Evolutionary conservation across 257 asterid genomes (phyloP).

Genomic region (Handroanthus guayacan): DNA sequence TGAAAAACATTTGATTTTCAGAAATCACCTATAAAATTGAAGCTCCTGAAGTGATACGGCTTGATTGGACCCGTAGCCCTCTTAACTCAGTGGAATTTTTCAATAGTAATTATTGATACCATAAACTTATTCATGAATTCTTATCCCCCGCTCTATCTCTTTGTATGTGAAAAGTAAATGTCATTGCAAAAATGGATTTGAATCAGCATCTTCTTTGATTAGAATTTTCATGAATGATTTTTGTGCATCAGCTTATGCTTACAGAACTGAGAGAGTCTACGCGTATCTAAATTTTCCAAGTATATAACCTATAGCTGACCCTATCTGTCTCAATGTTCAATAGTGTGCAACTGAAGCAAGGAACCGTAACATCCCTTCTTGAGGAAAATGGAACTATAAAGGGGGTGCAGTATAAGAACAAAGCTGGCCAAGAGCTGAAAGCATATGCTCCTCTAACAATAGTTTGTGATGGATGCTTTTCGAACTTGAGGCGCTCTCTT

Average conservation of each 20-base stretch:
- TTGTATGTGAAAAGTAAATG: background rate
- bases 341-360: conserved; percentile 59
- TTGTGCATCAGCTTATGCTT: background rate
- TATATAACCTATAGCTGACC: background rate
- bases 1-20: too few relatives aligned
- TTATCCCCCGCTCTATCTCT: too few relatives aligned
- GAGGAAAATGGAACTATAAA: conserved; percentile 56
- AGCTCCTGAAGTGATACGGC: too few relatives aligned
- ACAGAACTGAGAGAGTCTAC: background rate
- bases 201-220: background rate
- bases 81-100: background rate
- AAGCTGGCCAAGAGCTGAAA: conserved; percentile 45
- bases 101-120: too few relatives aligned
- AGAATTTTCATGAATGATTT: background rate
- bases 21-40: too few relatives aligned
- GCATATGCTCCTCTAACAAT: conserved; percentile 44
- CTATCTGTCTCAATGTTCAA: conserved; percentile 6
- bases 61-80: too few relatives aligned
- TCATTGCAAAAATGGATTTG: background rate
- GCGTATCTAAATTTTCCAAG: background rate
- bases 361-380: conserved; percentile 62
- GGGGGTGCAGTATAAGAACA: conserved; percentile 57
- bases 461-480: conserved; percentile 56
- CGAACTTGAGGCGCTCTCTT: conserved; percentile 62
- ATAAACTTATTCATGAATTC: too few relatives aligned